These are phyloP conservation scores for Beta lomatogona DNA, from an alignment of 179 eudicot species.

Conservation along the genomic window DNA sequence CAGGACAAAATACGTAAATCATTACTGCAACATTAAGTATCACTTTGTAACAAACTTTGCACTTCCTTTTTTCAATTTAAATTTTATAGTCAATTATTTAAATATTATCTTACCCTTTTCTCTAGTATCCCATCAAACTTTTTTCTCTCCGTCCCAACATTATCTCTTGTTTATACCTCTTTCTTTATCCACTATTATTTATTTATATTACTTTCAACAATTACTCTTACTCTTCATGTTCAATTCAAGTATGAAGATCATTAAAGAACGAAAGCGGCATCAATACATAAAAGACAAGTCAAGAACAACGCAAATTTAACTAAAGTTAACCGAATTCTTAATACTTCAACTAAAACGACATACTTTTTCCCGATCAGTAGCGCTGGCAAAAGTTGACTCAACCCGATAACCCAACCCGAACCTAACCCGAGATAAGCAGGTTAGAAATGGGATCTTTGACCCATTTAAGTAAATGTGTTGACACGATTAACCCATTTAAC, in stretches of 20 bases:
- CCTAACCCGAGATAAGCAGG: no score
- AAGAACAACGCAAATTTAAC: neutral
- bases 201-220: neutral
- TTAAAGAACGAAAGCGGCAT: neutral
- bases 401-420: no score
- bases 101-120: neutral
- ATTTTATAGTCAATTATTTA: neutral
- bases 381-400: no score
- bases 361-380: no score
- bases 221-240: neutral
- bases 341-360: neutral
- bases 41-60: no score
- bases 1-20: neutral
- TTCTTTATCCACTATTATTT: neutral
- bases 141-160: neutral
- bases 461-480: no score
- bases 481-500: no score
- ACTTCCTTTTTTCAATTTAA: no score
- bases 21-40: neutral
- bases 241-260: neutral
- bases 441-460: no score
- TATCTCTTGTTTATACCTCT: neutral
- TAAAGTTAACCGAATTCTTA: neutral
- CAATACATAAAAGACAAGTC: neutral
- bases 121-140: neutral